A percentile compares a stretch with the other conserved stretches of the same genome.
phyloP scores from a whole-genome alignment of 2,329 filamentous ascomycete genomes.

The Colletotrichum limetticola region DNA sequence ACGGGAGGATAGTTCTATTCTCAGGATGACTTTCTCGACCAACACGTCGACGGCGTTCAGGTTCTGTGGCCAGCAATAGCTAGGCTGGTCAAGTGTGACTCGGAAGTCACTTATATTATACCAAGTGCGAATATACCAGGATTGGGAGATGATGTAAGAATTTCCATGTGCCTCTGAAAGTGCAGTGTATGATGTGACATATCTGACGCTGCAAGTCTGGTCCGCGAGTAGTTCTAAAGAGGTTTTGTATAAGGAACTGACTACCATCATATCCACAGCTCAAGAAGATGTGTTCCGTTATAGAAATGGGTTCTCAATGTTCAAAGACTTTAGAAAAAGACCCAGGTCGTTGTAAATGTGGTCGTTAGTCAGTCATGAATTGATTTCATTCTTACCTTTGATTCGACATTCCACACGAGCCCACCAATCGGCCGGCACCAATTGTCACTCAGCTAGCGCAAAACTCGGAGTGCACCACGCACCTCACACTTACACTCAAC shows the following conservation, averaged over 20 bases:
- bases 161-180: neutral
- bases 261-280: neutral
- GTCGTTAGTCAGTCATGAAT: neutral
- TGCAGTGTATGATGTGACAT: neutral
- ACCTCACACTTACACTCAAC: neutral
- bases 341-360: too few relatives aligned
- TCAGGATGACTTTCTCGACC: neutral
- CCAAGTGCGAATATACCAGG: constrained; percentile 10
- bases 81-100: neutral
- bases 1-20: neutral
- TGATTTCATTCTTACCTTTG: neutral
- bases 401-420: constrained; percentile 7
- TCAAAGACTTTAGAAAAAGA: too few relatives aligned
- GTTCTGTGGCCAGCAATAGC: neutral
- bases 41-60: constrained; percentile 10
- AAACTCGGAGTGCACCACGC: constrained; percentile 20
- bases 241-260: too few relatives aligned
- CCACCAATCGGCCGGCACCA: constrained; percentile 28
- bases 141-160: neutral
- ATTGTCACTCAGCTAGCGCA: constrained; percentile 23
- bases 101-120: constrained; percentile 24
- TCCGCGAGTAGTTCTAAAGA: too few relatives aligned
- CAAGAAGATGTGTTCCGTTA: neutral
- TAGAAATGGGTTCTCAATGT: neutral
- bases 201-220: neutral